Percentiles rank a stretch among this genome's conserved stretches.
These are phyloP conservation scores for Lojkania enalia DNA, from an alignment of 2,329 filamentous ascomycete species.

Conservation along the genomic window DNA sequence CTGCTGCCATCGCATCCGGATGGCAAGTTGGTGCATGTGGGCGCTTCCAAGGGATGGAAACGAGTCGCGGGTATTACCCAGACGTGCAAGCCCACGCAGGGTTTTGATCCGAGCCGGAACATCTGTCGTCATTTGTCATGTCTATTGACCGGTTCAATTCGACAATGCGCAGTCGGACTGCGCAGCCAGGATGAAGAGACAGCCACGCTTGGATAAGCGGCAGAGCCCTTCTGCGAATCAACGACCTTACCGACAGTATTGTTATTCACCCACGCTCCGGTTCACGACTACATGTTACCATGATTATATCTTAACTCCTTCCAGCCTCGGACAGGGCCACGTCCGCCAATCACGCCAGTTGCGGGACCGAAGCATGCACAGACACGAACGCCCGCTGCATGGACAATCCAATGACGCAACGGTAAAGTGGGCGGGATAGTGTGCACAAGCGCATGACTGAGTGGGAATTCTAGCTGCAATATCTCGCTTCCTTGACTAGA, in stretches of 20 bases:
- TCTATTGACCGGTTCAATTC: constrained; percentile 18
- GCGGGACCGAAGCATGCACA: constrained; percentile 26
- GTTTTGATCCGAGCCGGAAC: constrained; percentile 32
- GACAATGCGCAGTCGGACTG: constrained; percentile 9
- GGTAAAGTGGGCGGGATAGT: constrained; percentile 18
- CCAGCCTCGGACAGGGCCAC: constrained; percentile 13
- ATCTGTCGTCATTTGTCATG: constrained; percentile 13
- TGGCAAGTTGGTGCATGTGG: constrained; percentile 48
- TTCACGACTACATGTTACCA: constrained; percentile 14
- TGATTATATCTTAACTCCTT: constrained; percentile 21
- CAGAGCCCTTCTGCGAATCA: not conserved
- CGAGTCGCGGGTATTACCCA: constrained; percentile 53
- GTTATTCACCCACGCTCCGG: constrained; percentile 9
- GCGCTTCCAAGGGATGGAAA: constrained; percentile 52
- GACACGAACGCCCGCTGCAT: constrained; percentile 19
- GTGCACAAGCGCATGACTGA: constrained; percentile 18
- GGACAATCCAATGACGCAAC: constrained; percentile 17
- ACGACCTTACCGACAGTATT: constrained; percentile 7
- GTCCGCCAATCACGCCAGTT: constrained; percentile 14
- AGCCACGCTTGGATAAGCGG: no score
- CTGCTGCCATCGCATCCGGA: constrained; percentile 27
- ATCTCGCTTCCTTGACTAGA: constrained; percentile 16
- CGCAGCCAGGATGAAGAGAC: constrained; percentile 7
- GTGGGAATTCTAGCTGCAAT: constrained; percentile 5
- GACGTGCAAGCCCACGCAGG: constrained; percentile 47